Evolutionary conservation across 257 asterid species (phyloP).

Genomic region (Parsonsia alboflavescens): DNA sequence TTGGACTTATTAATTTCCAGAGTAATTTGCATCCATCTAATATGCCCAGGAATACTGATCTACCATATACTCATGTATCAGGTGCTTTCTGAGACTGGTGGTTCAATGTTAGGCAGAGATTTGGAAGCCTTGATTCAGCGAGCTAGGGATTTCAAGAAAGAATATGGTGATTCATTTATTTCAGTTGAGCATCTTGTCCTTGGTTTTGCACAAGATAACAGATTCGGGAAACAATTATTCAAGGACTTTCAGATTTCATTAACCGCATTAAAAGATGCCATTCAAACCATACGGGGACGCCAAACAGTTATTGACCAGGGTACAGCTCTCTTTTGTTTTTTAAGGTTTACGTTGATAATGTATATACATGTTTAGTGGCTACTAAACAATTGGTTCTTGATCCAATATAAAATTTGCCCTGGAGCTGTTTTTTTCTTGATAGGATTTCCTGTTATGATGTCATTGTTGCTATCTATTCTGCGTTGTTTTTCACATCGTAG

Average conservation of each 20-base stretch:
- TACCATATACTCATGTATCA: constrained; percentile 19
- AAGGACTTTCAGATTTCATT: constrained; percentile 63
- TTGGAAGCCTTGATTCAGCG: constrained; percentile 75
- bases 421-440: background rate
- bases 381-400: background rate
- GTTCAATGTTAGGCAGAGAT: constrained; percentile 88
- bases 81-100: constrained; percentile 88
- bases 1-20: too few species aligned
- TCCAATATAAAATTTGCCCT: background rate
- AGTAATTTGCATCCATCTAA: background rate
- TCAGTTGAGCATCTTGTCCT: constrained; percentile 97
- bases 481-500: background rate
- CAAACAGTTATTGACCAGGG: constrained; percentile 97
- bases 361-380: background rate
- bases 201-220: constrained; percentile 61
- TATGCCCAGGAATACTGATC: background rate
- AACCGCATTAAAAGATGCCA: constrained; percentile 61
- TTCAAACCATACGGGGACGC: constrained; percentile 79
- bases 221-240: constrained; percentile 76
- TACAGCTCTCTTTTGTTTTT: constrained; percentile 12
- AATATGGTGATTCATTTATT: constrained; percentile 76
- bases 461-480: background rate
- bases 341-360: background rate
- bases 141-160: constrained; percentile 84
- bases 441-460: background rate